Conservation (phyloP, 2,329 filamentous ascomycete species). For the Aspergillus tanneri region DNA sequence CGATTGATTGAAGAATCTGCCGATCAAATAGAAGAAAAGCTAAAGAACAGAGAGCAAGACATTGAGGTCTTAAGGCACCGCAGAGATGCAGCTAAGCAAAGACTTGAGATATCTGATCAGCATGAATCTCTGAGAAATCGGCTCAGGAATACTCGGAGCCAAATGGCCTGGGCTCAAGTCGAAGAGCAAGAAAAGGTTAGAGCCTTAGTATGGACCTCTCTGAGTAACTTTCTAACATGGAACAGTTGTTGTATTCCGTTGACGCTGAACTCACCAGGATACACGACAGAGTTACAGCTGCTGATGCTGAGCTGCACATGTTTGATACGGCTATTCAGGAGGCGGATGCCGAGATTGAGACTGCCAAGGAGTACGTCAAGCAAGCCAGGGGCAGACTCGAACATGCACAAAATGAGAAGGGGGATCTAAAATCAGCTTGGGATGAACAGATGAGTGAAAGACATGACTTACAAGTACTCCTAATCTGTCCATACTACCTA, state of each 20-base stretch:
- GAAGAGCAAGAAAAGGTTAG: constrained; percentile 65
- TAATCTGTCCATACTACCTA: neutral
- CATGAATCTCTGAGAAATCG: constrained; percentile 64
- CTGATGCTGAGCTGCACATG: constrained; percentile 43
- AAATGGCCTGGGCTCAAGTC: constrained; percentile 87
- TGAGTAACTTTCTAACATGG: constrained; percentile 12
- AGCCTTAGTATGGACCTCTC: neutral
- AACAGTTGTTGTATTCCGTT: constrained; percentile 38
- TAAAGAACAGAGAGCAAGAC: constrained; percentile 62
- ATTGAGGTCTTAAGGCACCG: constrained; percentile 60
- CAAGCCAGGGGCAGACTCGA: constrained; percentile 47
- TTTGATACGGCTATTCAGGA: constrained; percentile 51
- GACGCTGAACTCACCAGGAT: constrained; percentile 35
- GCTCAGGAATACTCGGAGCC: constrained; percentile 58
- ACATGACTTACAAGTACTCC: constrained; percentile 50
- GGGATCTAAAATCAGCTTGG: constrained; percentile 51
- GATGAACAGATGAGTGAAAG: constrained; percentile 56
- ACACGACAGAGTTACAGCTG: constrained; percentile 51
- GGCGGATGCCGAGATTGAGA: constrained; percentile 38
- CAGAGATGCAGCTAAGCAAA: constrained; percentile 61
- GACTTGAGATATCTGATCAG: constrained; percentile 64
- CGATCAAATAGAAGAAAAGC: constrained; percentile 67
- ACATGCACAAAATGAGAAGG: constrained; percentile 49
- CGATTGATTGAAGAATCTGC: constrained; percentile 75
- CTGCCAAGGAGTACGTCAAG: constrained; percentile 44